A percentile compares a stretch with the other conserved stretches of the same genome.
Conservation (phyloP, 331 rosid genomes). For the Stylosanthes scabra region DNA sequence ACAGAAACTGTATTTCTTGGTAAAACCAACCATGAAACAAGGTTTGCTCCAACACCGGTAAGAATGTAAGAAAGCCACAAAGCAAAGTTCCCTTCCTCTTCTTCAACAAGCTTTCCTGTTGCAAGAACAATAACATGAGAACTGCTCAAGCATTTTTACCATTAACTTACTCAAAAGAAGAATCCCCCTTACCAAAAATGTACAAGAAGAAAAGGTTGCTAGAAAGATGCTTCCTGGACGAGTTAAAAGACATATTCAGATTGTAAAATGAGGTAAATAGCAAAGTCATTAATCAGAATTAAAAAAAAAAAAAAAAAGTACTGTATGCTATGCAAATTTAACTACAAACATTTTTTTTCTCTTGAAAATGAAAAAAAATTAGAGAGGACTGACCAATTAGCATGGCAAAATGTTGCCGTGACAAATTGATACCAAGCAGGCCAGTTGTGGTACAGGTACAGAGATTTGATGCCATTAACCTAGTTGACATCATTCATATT, state of each 20-base stretch:
- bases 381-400: conserved; percentile 78
- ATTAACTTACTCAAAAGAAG: conserved; percentile 34
- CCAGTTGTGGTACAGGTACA: conserved; percentile 76
- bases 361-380: neutral
- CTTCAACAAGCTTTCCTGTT: conserved; percentile 96
- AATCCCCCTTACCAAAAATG: conserved; percentile 79
- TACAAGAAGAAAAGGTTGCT: conserved; percentile 98
- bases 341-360: too few relatives aligned
- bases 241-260: conserved; percentile 39
- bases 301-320: neutral
- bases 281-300: neutral
- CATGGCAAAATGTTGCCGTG: conserved; percentile 96
- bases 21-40: conserved; percentile 92
- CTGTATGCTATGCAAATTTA: conserved; percentile 1
- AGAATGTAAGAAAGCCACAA: conserved; percentile 93
- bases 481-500: conserved; percentile 23
- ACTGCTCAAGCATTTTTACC: conserved; percentile 17
- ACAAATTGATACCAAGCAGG: conserved; percentile 95
- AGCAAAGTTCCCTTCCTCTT: conserved; percentile 96
- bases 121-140: conserved; percentile 13
- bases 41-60: conserved; percentile 93
- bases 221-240: conserved; percentile 94
- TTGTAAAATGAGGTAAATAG: conserved; percentile 14
- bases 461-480: conserved; percentile 65
- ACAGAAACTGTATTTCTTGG: conserved; percentile 90